Base-by-base conservation (phyloP, 352 stramenopile species). In the Globisporangium polare region DNA sequence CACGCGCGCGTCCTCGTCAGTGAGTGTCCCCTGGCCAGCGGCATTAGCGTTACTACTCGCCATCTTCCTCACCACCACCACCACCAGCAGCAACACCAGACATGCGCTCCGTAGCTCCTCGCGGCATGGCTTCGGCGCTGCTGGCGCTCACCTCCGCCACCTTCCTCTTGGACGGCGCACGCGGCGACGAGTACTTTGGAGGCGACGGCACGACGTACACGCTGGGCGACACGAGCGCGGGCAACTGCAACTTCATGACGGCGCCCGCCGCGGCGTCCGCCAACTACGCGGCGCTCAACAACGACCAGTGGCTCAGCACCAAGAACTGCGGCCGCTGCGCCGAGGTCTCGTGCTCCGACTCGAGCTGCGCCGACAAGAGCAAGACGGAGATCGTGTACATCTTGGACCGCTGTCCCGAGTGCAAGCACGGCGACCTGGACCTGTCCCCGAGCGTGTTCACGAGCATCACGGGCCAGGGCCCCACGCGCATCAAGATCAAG, bases 331-430 rank as follows among this genome's bases (percentile, higher is more conserved):
- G 80, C 8, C 80, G 81, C 18, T 92, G 83, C 51, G 83, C 78
- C 39, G 69, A 89, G 42, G 81, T 91, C 9, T 75, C 71, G 39
- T 90, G 80, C 53, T 63, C 47, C 18, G 83, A 92, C 61, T 29
- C 70, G n/a, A 67, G 72, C 0, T 92, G 83, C 45, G 35, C 64
- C 13, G 70, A 83, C 62, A 65, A 74, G 50, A 69, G 54, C 41
- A 79, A 51, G 53, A 77, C 66, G 2, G 62, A 80, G 24, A 58
- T 83, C 29, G 74, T 90, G 41, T 74, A 90, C 56, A 74, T 93
- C 47, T 63, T 89, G 10, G 82, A 93, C 63, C 76, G 77, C 3
- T 93, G 84, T 53, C 84, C 84, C 1, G 84, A 91, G 63, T 93
- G 84, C 71, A 65, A 64, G 29, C 45, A 86, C n/a, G 84, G 84